phyloP scores from a whole-genome alignment of 1,284 basidiomycete genomes.

The Tylopilus sp. region DNA sequence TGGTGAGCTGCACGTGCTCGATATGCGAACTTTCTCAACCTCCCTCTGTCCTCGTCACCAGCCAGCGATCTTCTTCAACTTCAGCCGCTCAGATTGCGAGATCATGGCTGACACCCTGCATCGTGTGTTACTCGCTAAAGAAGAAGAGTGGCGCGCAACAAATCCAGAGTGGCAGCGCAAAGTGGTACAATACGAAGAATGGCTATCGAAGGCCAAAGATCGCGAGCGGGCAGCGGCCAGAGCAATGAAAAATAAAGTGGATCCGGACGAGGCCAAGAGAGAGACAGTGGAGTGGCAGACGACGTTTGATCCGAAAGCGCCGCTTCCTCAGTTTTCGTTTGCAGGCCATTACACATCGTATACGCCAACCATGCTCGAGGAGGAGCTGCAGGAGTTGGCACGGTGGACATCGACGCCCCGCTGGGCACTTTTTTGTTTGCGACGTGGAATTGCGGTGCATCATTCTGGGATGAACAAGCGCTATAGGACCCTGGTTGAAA shows the following conservation, averaged over 20 bases:
- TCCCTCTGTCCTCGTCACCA: constrained; percentile 23
- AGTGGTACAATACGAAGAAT: constrained; percentile 48
- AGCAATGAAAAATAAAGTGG: constrained; percentile 35
- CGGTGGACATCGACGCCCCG: constrained; percentile 35
- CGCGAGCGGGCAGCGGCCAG: constrained; percentile 41
- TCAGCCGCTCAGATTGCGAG: constrained; percentile 59
- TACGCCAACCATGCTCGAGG: constrained; percentile 44
- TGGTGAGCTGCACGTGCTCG: constrained; percentile 40
- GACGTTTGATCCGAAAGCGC: constrained; percentile 55
- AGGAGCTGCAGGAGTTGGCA: constrained; percentile 44
- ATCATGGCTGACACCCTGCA: constrained; percentile 44
- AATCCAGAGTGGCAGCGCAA: constrained; percentile 51
- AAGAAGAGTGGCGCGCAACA: constrained; percentile 46
- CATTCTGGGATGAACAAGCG: constrained; percentile 65
- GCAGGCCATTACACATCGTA: constrained; percentile 42
- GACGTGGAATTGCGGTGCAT: constrained; percentile 63
- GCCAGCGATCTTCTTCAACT: constrained; percentile 66
- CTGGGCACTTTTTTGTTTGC: constrained; percentile 49
- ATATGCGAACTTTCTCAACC: background rate
- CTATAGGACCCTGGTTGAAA: constrained; percentile 60
- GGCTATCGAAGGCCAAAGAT: constrained; percentile 44
- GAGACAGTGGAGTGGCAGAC: constrained; percentile 43
- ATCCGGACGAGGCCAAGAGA: constrained; percentile 32
- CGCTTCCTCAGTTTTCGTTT: constrained; percentile 58
- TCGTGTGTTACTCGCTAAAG: constrained; percentile 38